Conservation (phyloP, 495 filamentous ascomycete genomes). For the Rhypophila decipiens region DNA sequence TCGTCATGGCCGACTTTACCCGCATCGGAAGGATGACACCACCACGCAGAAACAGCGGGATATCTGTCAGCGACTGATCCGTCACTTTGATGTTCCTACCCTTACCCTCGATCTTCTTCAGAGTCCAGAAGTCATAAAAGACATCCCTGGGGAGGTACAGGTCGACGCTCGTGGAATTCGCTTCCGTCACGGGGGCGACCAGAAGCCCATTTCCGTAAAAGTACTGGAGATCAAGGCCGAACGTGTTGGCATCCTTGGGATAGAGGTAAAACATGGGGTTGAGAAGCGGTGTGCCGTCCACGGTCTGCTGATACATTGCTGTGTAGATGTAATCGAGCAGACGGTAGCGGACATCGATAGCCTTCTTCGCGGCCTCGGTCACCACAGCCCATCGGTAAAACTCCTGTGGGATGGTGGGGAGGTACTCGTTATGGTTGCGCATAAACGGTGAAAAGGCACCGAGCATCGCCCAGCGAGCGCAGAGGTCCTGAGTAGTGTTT, state of each 20-base stretch:
- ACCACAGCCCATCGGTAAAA: constrained; percentile 70
- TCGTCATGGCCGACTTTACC: constrained; percentile 58
- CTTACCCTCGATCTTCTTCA: constrained; percentile 48
- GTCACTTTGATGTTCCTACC: constrained; percentile 47
- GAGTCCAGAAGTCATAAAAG: constrained; percentile 75
- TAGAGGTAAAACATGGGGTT: constrained; percentile 68
- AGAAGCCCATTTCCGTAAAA: constrained; percentile 67
- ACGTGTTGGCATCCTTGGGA: constrained; percentile 58
- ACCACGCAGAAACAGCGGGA: constrained; percentile 67
- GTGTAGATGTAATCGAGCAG: constrained; percentile 83
- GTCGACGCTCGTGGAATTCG: constrained; percentile 56
- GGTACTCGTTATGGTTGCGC: constrained; percentile 63
- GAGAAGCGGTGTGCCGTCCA: constrained; percentile 63
- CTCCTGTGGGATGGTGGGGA: constrained; percentile 54
- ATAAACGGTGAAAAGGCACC: constrained; percentile 81
- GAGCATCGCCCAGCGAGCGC: constrained; percentile 76
- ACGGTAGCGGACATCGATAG: constrained; percentile 68
- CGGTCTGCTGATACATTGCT: constrained; percentile 55
- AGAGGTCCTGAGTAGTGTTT: constrained; percentile 71
- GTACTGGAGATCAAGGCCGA: constrained; percentile 58
- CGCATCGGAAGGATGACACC: constrained; percentile 65
- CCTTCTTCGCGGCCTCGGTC: constrained; percentile 58
- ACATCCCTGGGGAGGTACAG: constrained; percentile 69
- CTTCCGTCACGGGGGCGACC: constrained; percentile 64
- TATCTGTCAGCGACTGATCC: constrained; percentile 54